A percentile compares a stretch with the other conserved stretches of the same genome.
phyloP scores from a whole-genome alignment of 169 alveolate species.

The Plasmodium coatneyi region DNA sequence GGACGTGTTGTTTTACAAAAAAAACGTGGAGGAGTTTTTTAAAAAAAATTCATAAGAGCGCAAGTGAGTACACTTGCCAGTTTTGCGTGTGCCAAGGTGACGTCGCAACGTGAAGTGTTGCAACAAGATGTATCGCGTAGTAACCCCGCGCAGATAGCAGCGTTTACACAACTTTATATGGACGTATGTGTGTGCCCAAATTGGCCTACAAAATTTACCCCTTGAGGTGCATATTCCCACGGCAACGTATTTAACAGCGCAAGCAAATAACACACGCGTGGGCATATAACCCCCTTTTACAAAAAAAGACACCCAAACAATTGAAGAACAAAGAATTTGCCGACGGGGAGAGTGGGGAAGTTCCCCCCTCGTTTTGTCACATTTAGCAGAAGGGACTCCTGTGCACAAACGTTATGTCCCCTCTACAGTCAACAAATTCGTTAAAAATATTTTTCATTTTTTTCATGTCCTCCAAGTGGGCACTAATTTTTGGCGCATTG shows the following conservation, averaged over 20 bases:
- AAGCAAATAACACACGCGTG: neutral
- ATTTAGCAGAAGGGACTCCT: constrained; percentile 23
- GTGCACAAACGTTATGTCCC: constrained; percentile 26
- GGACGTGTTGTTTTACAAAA: constrained; percentile 44
- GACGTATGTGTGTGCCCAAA: neutral
- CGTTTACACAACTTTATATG: neutral
- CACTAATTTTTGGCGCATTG: neutral
- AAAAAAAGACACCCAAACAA: neutral
- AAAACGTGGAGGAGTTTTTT: constrained; percentile 35
- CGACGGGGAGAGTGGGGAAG: neutral
- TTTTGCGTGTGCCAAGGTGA: neutral
- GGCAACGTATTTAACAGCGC: neutral
- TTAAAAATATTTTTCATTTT: constrained; percentile 38
- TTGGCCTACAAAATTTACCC: neutral
- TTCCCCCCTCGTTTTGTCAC: neutral
- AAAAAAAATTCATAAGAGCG: constrained; percentile 11
- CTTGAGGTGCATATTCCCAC: neutral
- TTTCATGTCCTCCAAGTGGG: neutral
- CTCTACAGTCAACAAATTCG: constrained; percentile 6
- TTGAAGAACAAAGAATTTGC: neutral
- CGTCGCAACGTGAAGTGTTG: too few species aligned
- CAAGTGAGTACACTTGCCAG: neutral
- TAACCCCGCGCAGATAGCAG: neutral
- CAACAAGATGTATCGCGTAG: neutral
- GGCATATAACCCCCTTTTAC: neutral